Evolutionary conservation across 2,329 filamentous ascomycete species (phyloP), one percentile per base, ranked within the genome.

Genomic region (Emericellopsis atlantica): DNA sequence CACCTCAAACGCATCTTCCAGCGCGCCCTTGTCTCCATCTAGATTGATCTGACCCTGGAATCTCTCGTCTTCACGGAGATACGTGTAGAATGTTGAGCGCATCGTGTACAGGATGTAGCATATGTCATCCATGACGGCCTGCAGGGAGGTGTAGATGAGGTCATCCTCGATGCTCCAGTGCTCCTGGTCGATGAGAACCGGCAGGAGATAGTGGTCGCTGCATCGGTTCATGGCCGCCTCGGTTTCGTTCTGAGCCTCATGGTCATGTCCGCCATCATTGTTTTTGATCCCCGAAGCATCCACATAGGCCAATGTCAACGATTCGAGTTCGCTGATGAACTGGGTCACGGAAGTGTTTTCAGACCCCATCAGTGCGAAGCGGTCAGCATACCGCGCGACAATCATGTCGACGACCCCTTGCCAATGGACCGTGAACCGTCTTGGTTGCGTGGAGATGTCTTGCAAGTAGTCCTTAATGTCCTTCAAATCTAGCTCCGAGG

Each of bases 391-490:
- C 2, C 82, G 70, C 5, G 64, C 54, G 4, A 84, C 65, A 4
- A 88, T 62, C 65, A 82, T 69, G 49, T 89, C 84, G 0, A 70
- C 67, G 1, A 82, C 62, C 3, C 47, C 51, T 52, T 87, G 83
- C 84, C 84, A 88, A 49, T 84, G 62, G 22, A 74, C 52, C 15
- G 50, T 46, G 21, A 46, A 49, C 38, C 46, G 51, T 23, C 49
- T 22, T 11, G 58, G 55, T 10, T 57, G 47, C 24, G 57, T 46
- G 2, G 71, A 57, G 36, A 75, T 56, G 0, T 52, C 42, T 3
- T 57, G 57, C 1, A 82, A 53, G 16, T 75, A 68, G 0, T 50
- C 45, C 35, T 64, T 60, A 39, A 69, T 56, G 6, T 49, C 53
- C 16, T 41, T 46, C n/a, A 64, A 47, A 38, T 65, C 55, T 4